Percentiles rank a stretch among this genome's conserved stretches.
Conservation (phyloP, 257 asterid species). For the Nicotiana sylvestris region DNA sequence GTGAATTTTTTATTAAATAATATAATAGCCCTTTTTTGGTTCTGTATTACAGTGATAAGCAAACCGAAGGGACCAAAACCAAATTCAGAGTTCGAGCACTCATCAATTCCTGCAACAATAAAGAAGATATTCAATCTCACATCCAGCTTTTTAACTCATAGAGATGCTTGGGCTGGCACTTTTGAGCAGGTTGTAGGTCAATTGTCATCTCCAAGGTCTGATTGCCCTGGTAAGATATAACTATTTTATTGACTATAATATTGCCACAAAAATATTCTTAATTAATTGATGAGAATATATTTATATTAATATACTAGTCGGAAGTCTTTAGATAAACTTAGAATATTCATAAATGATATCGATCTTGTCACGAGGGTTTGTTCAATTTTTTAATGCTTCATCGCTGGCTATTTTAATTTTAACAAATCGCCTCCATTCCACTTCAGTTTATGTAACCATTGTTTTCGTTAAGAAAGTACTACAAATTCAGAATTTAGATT, state of each 20-base stretch:
- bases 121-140: constrained; percentile 70
- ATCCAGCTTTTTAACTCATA: constrained; percentile 67
- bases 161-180: constrained; percentile 92
- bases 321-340: not conserved
- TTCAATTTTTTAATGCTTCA: not conserved
- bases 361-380: not conserved
- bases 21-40: not conserved
- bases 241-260: not conserved
- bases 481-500: too few relatives aligned
- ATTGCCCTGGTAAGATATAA: constrained; percentile 57
- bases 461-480: too few relatives aligned
- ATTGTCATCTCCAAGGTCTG: constrained; percentile 65
- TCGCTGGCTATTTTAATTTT: not conserved
- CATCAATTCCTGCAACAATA: constrained; percentile 76
- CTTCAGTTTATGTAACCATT: not conserved
- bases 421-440: not conserved
- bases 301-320: not conserved
- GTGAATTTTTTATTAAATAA: not conserved
- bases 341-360: not conserved
- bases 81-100: constrained; percentile 69
- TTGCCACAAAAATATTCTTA: not conserved
- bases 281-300: not conserved
- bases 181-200: constrained; percentile 63
- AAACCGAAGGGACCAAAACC: constrained; percentile 58
- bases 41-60: constrained; percentile 47